Conservation (phyloP, 768 basidiomycete genomes). For the Pisolithus orientalis region DNA sequence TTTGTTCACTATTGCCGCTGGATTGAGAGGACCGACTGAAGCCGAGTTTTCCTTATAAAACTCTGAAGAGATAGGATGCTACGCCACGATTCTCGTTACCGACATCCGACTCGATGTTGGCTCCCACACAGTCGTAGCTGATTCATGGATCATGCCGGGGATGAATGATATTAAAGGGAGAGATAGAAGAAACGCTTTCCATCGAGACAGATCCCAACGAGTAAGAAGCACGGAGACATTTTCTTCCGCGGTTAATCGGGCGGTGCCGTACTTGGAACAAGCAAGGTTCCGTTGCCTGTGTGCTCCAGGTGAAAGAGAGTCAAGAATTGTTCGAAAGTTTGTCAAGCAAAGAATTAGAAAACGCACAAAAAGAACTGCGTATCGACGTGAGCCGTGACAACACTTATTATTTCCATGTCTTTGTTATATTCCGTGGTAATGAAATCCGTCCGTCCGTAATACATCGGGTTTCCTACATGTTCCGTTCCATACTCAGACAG, state of each 20-base stretch:
- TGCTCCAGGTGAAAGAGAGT: conserved; percentile 35
- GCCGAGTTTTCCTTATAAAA: conserved; percentile 16
- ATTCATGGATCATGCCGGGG: conserved; percentile 42
- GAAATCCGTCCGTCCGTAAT: too few relatives aligned
- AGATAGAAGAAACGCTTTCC: conserved; percentile 8
- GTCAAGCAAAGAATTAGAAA: conserved; percentile 45
- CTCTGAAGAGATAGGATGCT: conserved; percentile 5
- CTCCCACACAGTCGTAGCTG: conserved; percentile 47
- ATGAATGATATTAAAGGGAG: conserved; percentile 2
- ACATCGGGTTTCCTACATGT: too few relatives aligned
- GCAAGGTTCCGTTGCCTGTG: conserved; percentile 15
- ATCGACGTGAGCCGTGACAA: neutral
- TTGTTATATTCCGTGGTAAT: too few relatives aligned
- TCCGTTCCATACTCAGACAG: too few relatives aligned
- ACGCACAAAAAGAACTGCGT: conserved; percentile 33
- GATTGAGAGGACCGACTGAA: conserved; percentile 13
- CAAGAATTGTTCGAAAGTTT: conserved; percentile 38
- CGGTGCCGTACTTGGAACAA: conserved; percentile 42
- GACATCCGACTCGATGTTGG: conserved; percentile 41
- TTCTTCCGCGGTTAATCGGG: conserved; percentile 43
- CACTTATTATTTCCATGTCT: too few relatives aligned
- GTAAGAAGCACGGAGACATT: conserved; percentile 36
- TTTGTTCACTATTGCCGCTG: conserved; percentile 22
- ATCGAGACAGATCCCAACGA: conserved; percentile 11
- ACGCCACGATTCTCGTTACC: conserved; percentile 43